A percentile compares a stretch with the other conserved stretches of the same genome.
These are phyloP conservation scores for Ophioceras dolichostomum DNA, from an alignment of 2,329 filamentous ascomycete species.

Conservation along the genomic window DNA sequence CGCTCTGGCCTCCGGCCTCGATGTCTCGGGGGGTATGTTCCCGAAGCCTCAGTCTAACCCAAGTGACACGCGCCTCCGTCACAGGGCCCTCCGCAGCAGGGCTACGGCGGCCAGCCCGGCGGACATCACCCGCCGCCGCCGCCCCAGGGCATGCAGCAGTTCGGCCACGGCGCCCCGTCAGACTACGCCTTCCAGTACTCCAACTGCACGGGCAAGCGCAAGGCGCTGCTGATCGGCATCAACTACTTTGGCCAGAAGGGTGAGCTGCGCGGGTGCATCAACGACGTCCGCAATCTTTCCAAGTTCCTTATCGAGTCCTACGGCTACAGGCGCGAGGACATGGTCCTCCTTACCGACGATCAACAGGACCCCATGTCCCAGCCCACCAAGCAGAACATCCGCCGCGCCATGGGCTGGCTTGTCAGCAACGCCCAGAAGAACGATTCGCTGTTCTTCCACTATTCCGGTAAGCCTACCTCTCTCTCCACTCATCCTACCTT, in stretches of 20 bases:
- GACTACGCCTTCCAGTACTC: constrained; percentile 67
- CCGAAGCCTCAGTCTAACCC: constrained; percentile 24
- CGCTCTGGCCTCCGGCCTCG: too few species aligned
- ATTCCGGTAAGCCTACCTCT: constrained; percentile 41
- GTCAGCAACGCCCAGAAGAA: constrained; percentile 60
- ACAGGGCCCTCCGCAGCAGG: constrained; percentile 1
- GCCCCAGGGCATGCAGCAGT: constrained; percentile 38
- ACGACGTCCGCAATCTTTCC: constrained; percentile 69
- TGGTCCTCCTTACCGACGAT: constrained; percentile 69
- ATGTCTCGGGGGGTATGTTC: constrained; percentile 21
- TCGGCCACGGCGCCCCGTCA: constrained; percentile 55
- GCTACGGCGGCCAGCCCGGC: neutral
- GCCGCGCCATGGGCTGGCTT: constrained; percentile 65
- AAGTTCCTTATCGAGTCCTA: constrained; percentile 55
- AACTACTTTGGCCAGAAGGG: constrained; percentile 67
- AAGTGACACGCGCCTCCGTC: constrained; percentile 15
- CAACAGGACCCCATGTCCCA: constrained; percentile 56
- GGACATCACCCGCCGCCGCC: constrained; percentile 23
- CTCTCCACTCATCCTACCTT: too few species aligned
- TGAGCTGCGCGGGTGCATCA: constrained; percentile 67
- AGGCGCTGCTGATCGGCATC: constrained; percentile 67
- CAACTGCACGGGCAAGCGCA: constrained; percentile 59
- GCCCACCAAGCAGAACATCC: constrained; percentile 65
- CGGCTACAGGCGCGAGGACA: constrained; percentile 64
- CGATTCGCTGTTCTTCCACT: constrained; percentile 67